Evolutionary conservation across 805 yeast genomes (phyloP).

Genomic region (Starmerella stellata): DNA sequence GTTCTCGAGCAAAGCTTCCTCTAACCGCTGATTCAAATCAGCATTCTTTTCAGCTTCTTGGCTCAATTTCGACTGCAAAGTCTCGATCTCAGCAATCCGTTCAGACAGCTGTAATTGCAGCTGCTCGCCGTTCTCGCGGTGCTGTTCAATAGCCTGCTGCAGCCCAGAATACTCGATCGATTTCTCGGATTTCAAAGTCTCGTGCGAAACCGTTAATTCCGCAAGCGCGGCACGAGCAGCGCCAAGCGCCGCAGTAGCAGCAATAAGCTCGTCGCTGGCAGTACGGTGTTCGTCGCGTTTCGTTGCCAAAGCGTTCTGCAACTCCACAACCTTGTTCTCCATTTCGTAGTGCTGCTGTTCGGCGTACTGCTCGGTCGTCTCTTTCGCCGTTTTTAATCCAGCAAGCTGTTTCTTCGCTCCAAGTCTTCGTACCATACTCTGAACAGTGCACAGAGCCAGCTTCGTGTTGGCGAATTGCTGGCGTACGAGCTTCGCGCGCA

Average conservation of each 20-base stretch:
- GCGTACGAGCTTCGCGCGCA: slow-evolving; percentile 55
- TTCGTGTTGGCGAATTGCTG: slow-evolving; percentile 29
- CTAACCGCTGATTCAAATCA: slow-evolving; percentile 20
- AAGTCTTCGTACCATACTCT: slow-evolving; percentile 59
- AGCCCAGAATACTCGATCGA: neutral
- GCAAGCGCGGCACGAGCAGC: slow-evolving; percentile 2
- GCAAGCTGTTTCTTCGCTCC: slow-evolving; percentile 49
- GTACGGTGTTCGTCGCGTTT: slow-evolving; percentile 53
- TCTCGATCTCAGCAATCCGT: slow-evolving; percentile 5
- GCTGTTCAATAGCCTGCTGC: slow-evolving; percentile 6
- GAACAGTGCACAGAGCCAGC: slow-evolving; percentile 50
- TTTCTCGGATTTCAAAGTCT: neutral
- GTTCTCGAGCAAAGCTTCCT: slow-evolving; percentile 16
- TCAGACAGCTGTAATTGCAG: slow-evolving; percentile 8
- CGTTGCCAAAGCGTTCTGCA: slow-evolving; percentile 60
- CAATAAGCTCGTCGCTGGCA: slow-evolving; percentile 7
- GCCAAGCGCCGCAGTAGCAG: slow-evolving; percentile 6
- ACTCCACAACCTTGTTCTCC: slow-evolving; percentile 93
- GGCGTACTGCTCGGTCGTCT: slow-evolving; percentile 72
- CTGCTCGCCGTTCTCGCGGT: slow-evolving; percentile 1
- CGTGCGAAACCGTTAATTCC: neutral
- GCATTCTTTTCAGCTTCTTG: slow-evolving; percentile 18
- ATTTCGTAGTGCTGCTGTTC: slow-evolving; percentile 73
- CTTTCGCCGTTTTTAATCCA: slow-evolving; percentile 65
- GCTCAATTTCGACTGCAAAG: slow-evolving; percentile 41